Percentiles rank a stretch among this genome's conserved stretches.
Evolutionary conservation across 805 yeast species (phyloP).

Genomic region (Candida methanosorbosa): DNA sequence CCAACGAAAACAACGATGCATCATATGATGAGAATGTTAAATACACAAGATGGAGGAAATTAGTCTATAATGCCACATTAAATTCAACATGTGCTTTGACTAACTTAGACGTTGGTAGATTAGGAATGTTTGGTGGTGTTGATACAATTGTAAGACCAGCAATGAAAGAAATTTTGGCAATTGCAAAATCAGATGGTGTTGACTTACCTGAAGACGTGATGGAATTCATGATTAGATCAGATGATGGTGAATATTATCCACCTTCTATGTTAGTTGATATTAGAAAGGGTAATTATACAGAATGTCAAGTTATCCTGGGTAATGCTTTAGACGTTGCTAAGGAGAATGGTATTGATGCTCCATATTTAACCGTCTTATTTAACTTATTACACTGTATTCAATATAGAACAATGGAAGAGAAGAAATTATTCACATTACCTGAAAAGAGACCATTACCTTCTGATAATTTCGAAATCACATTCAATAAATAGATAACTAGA

Average conservation of each 20-base stretch:
- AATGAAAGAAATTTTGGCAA: slow-evolving; percentile 32
- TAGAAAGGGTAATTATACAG: slow-evolving; percentile 27
- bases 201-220: slow-evolving; percentile 22
- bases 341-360: slow-evolving; percentile 35
- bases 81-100: slow-evolving; percentile 57
- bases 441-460: slow-evolving; percentile 19
- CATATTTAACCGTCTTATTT: slow-evolving; percentile 50
- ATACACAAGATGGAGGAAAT: slow-evolving; percentile 32
- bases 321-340: slow-evolving; percentile 28
- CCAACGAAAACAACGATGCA: slow-evolving; percentile 18
- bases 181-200: slow-evolving; percentile 41
- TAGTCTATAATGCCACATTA: slow-evolving; percentile 46
- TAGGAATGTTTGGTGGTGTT: slow-evolving; percentile 16
- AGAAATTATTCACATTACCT: slow-evolving; percentile 20
- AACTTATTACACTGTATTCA: slow-evolving; percentile 51
- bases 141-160: slow-evolving; percentile 25
- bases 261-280: slow-evolving; percentile 41
- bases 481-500: too few species aligned
- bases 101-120: slow-evolving; percentile 37
- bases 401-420: slow-evolving; percentile 46
- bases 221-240: slow-evolving; percentile 23
- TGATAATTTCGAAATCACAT: slow-evolving; percentile 17
- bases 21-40: slow-evolving; percentile 23
- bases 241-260: slow-evolving; percentile 31
- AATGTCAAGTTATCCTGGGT: slow-evolving; percentile 33